phyloP scores from a whole-genome alignment of 768 basidiomycete genomes.

The Mycena rebaudengoi region DNA sequence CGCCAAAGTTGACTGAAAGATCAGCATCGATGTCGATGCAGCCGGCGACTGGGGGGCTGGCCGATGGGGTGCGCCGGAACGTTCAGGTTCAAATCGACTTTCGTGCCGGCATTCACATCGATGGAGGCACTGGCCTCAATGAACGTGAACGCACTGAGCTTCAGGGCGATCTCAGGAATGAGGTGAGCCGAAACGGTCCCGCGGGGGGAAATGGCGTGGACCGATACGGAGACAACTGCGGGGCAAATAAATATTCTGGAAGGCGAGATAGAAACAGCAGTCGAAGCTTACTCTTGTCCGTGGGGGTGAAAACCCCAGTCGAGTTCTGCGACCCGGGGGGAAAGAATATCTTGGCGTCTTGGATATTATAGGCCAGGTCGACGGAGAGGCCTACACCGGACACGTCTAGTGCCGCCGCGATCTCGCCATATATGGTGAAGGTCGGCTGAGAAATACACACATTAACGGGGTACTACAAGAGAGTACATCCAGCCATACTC shows the following conservation, averaged over 20 bases:
- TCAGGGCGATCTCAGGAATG: conserved; percentile 13
- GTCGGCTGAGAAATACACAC: conserved; percentile 11
- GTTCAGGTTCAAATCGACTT: too few species aligned
- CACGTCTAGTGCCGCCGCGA: conserved; percentile 31
- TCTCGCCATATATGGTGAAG: conserved; percentile 25
- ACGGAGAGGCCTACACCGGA: conserved; percentile 33
- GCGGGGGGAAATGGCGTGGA: neutral
- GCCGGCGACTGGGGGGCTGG: conserved; percentile 26
- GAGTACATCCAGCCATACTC: conserved; percentile 33
- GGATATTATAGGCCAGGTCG: conserved; percentile 34
- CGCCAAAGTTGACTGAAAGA: conserved; percentile 7
- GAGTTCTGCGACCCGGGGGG: conserved; percentile 24
- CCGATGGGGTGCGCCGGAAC: too few species aligned
- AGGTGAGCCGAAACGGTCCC: neutral
- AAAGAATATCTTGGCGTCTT: conserved; percentile 31
- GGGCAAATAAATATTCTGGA: too few species aligned
- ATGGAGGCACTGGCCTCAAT: neutral
- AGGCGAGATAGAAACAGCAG: too few species aligned
- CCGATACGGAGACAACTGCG: neutral
- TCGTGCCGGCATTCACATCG: neutral
- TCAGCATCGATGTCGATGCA: conserved; percentile 12
- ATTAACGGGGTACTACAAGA: neutral
- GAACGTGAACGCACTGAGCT: conserved; percentile 10
- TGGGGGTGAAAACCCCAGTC: neutral
- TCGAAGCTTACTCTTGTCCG: conserved; percentile 3